These are phyloP conservation scores for Amylostereum areolatum DNA, from an alignment of 1,284 basidiomycete genomes.

Conservation along the genomic window DNA sequence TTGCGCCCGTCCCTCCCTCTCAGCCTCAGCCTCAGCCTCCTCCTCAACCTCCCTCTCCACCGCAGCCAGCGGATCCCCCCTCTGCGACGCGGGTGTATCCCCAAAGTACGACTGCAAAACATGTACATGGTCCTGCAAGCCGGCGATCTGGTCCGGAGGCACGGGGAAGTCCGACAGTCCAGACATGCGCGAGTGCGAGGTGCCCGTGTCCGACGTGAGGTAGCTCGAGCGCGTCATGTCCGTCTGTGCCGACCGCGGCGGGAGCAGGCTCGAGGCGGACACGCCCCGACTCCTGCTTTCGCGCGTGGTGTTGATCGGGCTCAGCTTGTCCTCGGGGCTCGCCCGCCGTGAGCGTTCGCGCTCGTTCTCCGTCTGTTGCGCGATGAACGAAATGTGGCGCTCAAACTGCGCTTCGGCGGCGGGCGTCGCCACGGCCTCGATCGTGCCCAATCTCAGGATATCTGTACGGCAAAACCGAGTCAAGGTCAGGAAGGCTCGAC, in stretches of 20 bases:
- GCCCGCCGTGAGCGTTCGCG: conserved; percentile 6
- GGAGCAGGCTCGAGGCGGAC: conserved; percentile 5
- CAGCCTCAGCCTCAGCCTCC: too few relatives aligned
- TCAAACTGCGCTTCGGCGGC: conserved; percentile 36
- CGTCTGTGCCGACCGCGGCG: conserved; percentile 29
- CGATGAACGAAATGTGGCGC: conserved; percentile 22
- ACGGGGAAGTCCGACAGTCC: conserved; percentile 69
- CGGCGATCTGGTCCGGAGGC: conserved; percentile 38
- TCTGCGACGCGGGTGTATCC: conserved; percentile 12
- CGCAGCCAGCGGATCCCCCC: conserved; percentile 2
- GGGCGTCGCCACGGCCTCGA: conserved; percentile 50
- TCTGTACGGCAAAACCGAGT: conserved; percentile 25
- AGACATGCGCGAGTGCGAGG: not conserved
- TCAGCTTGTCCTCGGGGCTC: not conserved
- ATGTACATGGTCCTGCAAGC: conserved; percentile 32
- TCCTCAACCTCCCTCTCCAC: not conserved
- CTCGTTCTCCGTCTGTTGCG: too few relatives aligned
- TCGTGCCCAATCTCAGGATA: conserved; percentile 41
- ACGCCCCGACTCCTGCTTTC: not conserved
- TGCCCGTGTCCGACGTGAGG: conserved; percentile 49
- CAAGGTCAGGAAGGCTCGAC: not conserved
- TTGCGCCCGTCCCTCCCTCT: not conserved
- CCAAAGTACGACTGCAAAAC: conserved; percentile 42
- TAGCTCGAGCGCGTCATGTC: conserved; percentile 52
- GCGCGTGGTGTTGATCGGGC: too few relatives aligned